Evolutionary conservation across 129 eudicot species (phyloP), one percentile per base, ranked within the genome.

Genomic region (Flaveria sonorensis): DNA sequence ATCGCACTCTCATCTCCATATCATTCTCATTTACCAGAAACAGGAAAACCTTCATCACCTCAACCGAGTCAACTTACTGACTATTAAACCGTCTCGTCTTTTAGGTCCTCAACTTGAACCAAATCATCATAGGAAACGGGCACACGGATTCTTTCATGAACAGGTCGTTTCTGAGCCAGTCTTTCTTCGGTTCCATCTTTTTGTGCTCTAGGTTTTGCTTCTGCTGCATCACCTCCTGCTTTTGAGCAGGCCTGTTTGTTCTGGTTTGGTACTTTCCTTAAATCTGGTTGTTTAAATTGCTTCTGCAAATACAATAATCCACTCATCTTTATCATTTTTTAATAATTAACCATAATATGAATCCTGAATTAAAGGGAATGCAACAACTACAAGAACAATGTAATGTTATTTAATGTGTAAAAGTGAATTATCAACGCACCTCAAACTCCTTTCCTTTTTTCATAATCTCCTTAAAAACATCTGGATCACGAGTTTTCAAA

Each of bases 381-480:
- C 23, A 6, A 65, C 39, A 19, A 39, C 7, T 13, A 40, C 46
- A 63, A 15, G 23, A 63, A 5, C 69, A 59, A 70, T 28, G 23
- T 19, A 61, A 16, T 72, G 57, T 48, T n/a, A 45, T 4, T 40
- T 46, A 30, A 72, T 23, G 64, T 53, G 75, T 68, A 67, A 42
- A 45, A 9, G 12, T 43, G 14, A 13, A 57, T 9, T 36, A 36
- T 48, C 23, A 43, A 77, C 91, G 20, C 32, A 94, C 98, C 98
- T 94, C 98, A 86, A 94, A 94, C 73, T 94, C 97, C 80, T 75
- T 94, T 21, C 97, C 97, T 65, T 91, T 89, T 55, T 80, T 94
- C 99, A 94, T 94, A 18, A 94, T 94, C 87, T 94, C 99, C 75
- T 86, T 91, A 70, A 84, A 94, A 60, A 90, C 96, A 94, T 91